phyloP scores from a whole-genome alignment of 257 asterid species.

The Scutellaria minor region DNA sequence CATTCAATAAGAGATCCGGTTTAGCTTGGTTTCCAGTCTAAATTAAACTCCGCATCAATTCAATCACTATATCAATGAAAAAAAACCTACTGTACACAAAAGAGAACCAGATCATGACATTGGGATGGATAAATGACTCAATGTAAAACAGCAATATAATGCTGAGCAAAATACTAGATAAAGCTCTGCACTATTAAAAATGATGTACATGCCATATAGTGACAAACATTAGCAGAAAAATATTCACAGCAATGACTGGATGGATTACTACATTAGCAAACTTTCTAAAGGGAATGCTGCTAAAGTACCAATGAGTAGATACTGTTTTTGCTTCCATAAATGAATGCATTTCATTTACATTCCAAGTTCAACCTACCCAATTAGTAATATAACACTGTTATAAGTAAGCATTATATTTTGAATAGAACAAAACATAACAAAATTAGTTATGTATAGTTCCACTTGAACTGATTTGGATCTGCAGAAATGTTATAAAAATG shows the following conservation, averaged over 20 bases:
- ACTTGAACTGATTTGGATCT: constrained; percentile 32
- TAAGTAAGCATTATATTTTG: constrained; percentile 4
- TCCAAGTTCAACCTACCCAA: constrained; percentile 29
- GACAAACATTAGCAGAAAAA: constrained; percentile 14
- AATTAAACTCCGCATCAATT: constrained; percentile 6
- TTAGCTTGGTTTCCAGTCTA: constrained; percentile 11
- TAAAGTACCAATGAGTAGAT: constrained; percentile 21
- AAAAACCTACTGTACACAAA: constrained; percentile 15
- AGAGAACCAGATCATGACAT: neutral
- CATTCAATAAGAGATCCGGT: constrained; percentile 11
- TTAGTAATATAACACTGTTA: constrained; percentile 2
- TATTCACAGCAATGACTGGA: constrained; percentile 4
- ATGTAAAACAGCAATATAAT: constrained; percentile 17
- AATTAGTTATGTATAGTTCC: constrained; percentile 21
- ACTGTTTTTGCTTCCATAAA: constrained; percentile 9
- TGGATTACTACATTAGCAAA: constrained; percentile 16
- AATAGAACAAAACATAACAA: constrained; percentile 23
- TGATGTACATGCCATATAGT: constrained; percentile 9
- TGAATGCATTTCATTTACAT: constrained; percentile 3
- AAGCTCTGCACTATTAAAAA: neutral
- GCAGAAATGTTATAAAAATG: constrained; percentile 1
- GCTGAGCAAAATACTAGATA: neutral
- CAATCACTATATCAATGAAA: neutral
- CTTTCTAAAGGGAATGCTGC: constrained; percentile 25
- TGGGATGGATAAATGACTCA: neutral